These are phyloP conservation scores for Neonectria magnoliae DNA, from an alignment of 2,329 filamentous ascomycete genomes.

Conservation along the genomic window DNA sequence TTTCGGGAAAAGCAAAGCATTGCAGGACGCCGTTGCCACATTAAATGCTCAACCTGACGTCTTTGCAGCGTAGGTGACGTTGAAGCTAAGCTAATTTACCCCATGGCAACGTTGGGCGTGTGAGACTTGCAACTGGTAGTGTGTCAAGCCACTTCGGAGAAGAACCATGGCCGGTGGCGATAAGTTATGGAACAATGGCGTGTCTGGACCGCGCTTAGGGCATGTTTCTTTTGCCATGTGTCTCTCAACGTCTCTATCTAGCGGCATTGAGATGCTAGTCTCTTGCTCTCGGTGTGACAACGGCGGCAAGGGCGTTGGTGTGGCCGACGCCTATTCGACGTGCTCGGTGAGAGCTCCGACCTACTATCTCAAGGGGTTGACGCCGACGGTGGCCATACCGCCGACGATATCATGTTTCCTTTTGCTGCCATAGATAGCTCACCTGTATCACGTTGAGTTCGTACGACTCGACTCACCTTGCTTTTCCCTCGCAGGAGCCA, in stretches of 20 bases:
- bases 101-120: slow-evolving; percentile 9
- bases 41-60: background rate
- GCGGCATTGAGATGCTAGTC: background rate
- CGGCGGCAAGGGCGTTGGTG: slow-evolving; percentile 11
- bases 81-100: background rate
- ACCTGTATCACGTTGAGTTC: background rate
- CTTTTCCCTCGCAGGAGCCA: slow-evolving; percentile 15
- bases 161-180: slow-evolving; percentile 7
- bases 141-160: slow-evolving; percentile 1
- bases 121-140: slow-evolving; percentile 16
- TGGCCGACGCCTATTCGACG: slow-evolving; percentile 7
- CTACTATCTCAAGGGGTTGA: background rate
- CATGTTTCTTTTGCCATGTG: slow-evolving; percentile 10
- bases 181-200: slow-evolving; percentile 16
- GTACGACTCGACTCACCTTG: slow-evolving; percentile 17
- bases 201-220: slow-evolving; percentile 13
- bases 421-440: background rate
- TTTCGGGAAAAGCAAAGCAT: slow-evolving; percentile 8
- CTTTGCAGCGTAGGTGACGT: background rate
- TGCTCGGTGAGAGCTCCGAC: slow-evolving; percentile 11
- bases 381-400: background rate
- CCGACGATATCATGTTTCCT: background rate
- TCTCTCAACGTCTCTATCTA: background rate
- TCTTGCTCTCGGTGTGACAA: slow-evolving; percentile 1
- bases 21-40: slow-evolving; percentile 12